These are phyloP conservation scores for Teratosphaeria nubilosa DNA, from an alignment of 2,329 filamentous ascomycete genomes.

Conservation along the genomic window DNA sequence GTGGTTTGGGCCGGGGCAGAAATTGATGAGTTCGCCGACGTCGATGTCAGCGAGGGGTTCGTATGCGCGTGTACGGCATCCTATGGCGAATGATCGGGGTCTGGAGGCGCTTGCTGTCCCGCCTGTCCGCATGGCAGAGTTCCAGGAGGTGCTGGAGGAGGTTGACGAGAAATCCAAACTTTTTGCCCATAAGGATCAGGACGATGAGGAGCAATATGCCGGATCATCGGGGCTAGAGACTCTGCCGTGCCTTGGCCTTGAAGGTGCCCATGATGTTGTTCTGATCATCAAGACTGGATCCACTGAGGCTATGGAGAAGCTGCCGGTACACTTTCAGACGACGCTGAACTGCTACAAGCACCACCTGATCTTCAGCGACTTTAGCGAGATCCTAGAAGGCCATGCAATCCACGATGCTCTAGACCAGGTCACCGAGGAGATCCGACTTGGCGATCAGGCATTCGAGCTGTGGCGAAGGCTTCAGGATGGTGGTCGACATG, in stretches of 20 bases:
- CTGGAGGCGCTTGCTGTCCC: background rate
- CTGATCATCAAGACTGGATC: slow-evolving; percentile 37
- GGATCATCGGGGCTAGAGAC: background rate
- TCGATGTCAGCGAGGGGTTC: background rate
- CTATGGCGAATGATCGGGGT: background rate
- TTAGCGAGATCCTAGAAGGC: slow-evolving; percentile 41
- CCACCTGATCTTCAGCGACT: slow-evolving; percentile 50
- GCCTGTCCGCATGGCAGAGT: background rate
- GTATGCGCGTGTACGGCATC: background rate
- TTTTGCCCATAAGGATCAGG: background rate
- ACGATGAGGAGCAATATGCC: background rate
- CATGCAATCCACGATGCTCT: slow-evolving; percentile 23
- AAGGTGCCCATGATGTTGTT: background rate
- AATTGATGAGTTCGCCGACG: background rate
- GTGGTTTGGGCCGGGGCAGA: background rate
- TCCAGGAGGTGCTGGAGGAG: background rate
- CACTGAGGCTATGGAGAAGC: slow-evolving; percentile 44
- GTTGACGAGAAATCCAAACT: background rate
- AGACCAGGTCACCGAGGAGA: slow-evolving; percentile 14
- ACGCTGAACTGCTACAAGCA: slow-evolving; percentile 46
- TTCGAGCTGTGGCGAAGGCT: slow-evolving; percentile 26
- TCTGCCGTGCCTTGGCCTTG: background rate
- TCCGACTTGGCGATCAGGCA: slow-evolving; percentile 18
- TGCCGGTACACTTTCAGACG: slow-evolving; percentile 44
- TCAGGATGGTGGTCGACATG: slow-evolving; percentile 16